Evolutionary conservation across 2,329 filamentous ascomycete genomes (phyloP).

Genomic region (Juglanconis sp.): DNA sequence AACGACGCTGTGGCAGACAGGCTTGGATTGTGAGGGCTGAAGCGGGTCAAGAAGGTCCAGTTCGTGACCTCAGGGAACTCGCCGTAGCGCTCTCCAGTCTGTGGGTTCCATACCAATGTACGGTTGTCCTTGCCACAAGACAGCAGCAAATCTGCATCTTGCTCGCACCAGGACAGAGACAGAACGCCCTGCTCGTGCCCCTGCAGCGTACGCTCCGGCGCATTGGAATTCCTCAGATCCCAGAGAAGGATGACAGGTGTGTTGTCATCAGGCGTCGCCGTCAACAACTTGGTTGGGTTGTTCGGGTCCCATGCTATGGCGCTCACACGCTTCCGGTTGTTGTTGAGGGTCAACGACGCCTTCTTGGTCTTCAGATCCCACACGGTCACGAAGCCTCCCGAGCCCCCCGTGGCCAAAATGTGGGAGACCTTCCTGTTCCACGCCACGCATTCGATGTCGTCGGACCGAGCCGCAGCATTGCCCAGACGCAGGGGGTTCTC

Average conservation of each 20-base stretch:
- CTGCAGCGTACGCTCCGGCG: constrained; percentile 80
- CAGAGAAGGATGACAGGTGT: constrained; percentile 86
- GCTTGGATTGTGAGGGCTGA: constrained; percentile 89
- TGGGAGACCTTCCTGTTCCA: constrained; percentile 99
- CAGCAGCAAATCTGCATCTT: constrained; percentile 83
- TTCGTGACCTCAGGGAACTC: constrained; percentile 98
- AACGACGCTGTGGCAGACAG: constrained; percentile 94
- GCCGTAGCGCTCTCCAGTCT: constrained; percentile 81
- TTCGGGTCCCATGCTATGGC: constrained; percentile 97
- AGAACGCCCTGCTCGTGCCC: constrained; percentile 94
- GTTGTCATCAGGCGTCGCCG: constrained; percentile 84
- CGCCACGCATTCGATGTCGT: constrained; percentile 93
- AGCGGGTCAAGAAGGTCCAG: constrained; percentile 95
- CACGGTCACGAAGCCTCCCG: constrained; percentile 91
- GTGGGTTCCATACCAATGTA: constrained; percentile 93
- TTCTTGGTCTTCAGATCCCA: constrained; percentile 99
- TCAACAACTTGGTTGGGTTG: constrained; percentile 89
- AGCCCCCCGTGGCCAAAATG: constrained; percentile 90
- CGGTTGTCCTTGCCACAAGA: constrained; percentile 97
- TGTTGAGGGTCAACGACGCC: constrained; percentile 92
- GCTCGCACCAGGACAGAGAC: constrained; percentile 90
- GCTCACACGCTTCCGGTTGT: constrained; percentile 90
- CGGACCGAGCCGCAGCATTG: constrained; percentile 80
- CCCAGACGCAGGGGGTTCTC: constrained; percentile 85
- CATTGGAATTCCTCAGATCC: constrained; percentile 95